Percentiles rank a stretch among this genome's conserved stretches.
These are phyloP conservation scores for Trichoderma polysporum DNA, from an alignment of 2,329 filamentous ascomycete genomes.

Conservation along the genomic window DNA sequence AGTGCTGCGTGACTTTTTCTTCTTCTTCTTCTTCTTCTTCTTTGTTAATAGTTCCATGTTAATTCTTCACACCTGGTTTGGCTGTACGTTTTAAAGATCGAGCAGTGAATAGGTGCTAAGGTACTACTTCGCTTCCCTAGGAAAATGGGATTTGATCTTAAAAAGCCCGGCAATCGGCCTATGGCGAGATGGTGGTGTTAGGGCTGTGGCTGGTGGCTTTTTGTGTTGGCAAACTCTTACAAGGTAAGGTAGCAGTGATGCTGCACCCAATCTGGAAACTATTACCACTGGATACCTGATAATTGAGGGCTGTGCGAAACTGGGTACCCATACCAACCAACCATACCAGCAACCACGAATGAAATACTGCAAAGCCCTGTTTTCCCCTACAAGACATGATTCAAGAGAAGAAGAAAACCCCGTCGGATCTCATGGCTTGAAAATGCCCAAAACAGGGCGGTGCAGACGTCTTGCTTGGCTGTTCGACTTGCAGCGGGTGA, in stretches of 20 bases:
- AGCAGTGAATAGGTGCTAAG: no score
- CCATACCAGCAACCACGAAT: neutral
- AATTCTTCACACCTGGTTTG: no score
- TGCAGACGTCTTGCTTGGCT: neutral
- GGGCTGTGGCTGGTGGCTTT: neutral
- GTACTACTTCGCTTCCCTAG: no score
- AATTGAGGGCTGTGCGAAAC: neutral
- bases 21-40: no score
- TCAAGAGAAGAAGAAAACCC: neutral
- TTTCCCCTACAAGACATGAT: neutral
- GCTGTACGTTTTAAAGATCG: neutral
- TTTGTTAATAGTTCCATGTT: no score
- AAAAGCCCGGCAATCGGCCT: neutral
- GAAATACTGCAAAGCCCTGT: neutral
- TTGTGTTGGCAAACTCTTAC: neutral
- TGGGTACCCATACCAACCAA: neutral
- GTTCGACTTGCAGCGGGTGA: neutral
- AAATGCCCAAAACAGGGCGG: neutral
- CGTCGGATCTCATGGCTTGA: neutral
- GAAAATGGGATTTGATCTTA: no score
- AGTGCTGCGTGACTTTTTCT: neutral
- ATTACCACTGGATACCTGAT: neutral
- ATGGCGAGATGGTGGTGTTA: neutral
- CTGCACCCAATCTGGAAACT: neutral
- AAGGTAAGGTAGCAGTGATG: neutral